Evolutionary conservation across 805 yeast species (phyloP), one percentile per base, ranked within the genome.

Genomic region (Metschnikowia vanudenii): DNA sequence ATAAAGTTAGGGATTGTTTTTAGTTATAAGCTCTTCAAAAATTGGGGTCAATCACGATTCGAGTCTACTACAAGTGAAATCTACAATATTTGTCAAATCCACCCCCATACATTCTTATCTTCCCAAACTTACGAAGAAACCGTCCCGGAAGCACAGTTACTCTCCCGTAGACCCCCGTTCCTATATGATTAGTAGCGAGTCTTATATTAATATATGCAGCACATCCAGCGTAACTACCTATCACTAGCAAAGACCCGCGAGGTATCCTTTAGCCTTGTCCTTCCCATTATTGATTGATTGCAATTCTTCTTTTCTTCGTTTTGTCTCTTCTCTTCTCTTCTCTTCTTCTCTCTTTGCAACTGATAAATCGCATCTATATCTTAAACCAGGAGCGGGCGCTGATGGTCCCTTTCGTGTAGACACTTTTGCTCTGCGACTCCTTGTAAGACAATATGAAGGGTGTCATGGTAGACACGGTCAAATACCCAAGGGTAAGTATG

Each of bases 361-460:
- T 14, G 29, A 19, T 22, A 11, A 12, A 39, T 14, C 14, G n/a
- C n/a, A 22, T 26, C 45, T 36, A 67, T 41, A 68, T 60, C 53
- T 69, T 66, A 40, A 70, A 69, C 35, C 69, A 59, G 20, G 71
- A 55, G 43, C 76, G 61, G 38, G 68, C 58, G 42, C 61, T 67
- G 33, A 64, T 58, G 35, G 65, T 61, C 6, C 75, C 75, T 47
- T 69, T 71, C 19, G 54, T 49, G 49, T 50, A 54, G 14, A 60
- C 52, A 17, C 51, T 49, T 30, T 61, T 57, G 26, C 52, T 50
- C 33, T 51, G 47, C 13, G 73, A 54, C 47, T 71, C 76, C 46
- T 62, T 68, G 53, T 71, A 72, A 3, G 74, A 68, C 45, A 70
- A 68, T 38, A 65, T 49, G 45, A 72, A 71, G 3, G 76, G 76